Evolutionary conservation across 352 stramenopile genomes (phyloP).

Genomic region (Phytophthora litchii): DNA sequence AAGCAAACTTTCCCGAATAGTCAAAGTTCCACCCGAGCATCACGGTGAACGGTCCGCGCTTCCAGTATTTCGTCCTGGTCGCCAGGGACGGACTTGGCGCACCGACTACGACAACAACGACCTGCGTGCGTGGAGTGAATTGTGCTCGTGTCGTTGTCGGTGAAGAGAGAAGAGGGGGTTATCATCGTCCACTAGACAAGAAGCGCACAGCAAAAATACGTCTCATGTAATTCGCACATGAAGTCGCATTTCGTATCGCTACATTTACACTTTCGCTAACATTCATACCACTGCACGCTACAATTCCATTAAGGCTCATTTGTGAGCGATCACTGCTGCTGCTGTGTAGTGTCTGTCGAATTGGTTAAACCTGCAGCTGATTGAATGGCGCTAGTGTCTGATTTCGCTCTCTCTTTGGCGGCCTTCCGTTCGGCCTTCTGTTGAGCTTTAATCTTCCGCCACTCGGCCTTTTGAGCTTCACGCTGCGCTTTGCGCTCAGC

Average conservation of each 20-base stretch:
- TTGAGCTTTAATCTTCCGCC: constrained; percentile 34
- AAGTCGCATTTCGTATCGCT: constrained; percentile 19
- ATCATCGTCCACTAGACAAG: constrained; percentile 1
- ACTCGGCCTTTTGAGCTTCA: constrained; percentile 25
- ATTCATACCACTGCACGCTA: constrained; percentile 7
- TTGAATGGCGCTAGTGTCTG: constrained; percentile 27
- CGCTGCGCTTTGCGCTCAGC: constrained; percentile 31
- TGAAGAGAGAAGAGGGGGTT: no score
- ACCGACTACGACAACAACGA: no score
- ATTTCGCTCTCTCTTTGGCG: constrained; percentile 23
- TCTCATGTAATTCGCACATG: constrained; percentile 10
- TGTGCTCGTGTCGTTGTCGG: constrained; percentile 5
- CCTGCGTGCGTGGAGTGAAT: no score
- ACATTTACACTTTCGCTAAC: constrained; percentile 15
- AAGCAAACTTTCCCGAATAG: no score
- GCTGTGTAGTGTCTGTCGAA: constrained; percentile 23
- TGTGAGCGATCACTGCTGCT: constrained; percentile 14
- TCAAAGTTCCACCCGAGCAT: no score
- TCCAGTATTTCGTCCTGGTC: no score
- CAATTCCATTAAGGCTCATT: constrained; percentile 14
- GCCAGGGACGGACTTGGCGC: no score
- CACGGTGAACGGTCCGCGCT: no score
- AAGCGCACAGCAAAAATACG: constrained; percentile 2
- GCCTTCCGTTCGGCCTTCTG: constrained; percentile 33
- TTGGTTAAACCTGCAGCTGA: constrained; percentile 20